Evolutionary conservation across 2,329 filamentous ascomycete genomes (phyloP).

Genomic region (Paradendryphiella salina): DNA sequence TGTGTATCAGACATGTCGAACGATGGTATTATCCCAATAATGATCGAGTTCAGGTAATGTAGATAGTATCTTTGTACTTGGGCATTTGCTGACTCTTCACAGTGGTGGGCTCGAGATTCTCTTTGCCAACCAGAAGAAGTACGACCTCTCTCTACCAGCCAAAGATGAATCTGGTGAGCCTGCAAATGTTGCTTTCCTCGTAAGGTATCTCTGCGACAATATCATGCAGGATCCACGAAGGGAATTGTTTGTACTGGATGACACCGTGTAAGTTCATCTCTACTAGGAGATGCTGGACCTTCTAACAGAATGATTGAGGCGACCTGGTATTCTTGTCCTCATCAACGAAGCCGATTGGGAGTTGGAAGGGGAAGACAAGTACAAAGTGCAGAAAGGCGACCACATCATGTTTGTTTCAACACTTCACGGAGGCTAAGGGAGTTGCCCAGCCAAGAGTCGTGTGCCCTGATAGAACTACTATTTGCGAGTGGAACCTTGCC

Average conservation of each 20-base stretch:
- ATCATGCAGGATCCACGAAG: slow-evolving; percentile 82
- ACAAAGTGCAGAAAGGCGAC: slow-evolving; percentile 79
- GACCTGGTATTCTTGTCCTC: slow-evolving; percentile 90
- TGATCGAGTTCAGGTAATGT: slow-evolving; percentile 72
- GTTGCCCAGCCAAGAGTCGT: neutral
- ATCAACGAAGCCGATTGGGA: slow-evolving; percentile 99
- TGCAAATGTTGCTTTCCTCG: slow-evolving; percentile 73
- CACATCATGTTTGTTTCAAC: slow-evolving; percentile 96
- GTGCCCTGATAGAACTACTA: no score
- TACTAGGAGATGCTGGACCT: neutral
- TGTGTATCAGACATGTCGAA: slow-evolving; percentile 28
- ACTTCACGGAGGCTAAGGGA: slow-evolving; percentile 76
- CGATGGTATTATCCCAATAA: slow-evolving; percentile 57
- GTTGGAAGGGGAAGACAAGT: slow-evolving; percentile 89
- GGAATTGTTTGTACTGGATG: slow-evolving; percentile 87
- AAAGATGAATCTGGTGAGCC: slow-evolving; percentile 62
- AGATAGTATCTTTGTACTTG: slow-evolving; percentile 20
- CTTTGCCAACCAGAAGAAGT: slow-evolving; percentile 79
- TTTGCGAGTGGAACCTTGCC: no score
- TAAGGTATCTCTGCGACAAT: slow-evolving; percentile 76
- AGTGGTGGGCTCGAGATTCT: slow-evolving; percentile 92
- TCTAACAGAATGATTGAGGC: slow-evolving; percentile 58
- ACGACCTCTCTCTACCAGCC: slow-evolving; percentile 69
- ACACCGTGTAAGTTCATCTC: slow-evolving; percentile 70
- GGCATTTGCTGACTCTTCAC: slow-evolving; percentile 12